Conservation (phyloP, 1,284 basidiomycete species). For the Athelia sp. region DNA sequence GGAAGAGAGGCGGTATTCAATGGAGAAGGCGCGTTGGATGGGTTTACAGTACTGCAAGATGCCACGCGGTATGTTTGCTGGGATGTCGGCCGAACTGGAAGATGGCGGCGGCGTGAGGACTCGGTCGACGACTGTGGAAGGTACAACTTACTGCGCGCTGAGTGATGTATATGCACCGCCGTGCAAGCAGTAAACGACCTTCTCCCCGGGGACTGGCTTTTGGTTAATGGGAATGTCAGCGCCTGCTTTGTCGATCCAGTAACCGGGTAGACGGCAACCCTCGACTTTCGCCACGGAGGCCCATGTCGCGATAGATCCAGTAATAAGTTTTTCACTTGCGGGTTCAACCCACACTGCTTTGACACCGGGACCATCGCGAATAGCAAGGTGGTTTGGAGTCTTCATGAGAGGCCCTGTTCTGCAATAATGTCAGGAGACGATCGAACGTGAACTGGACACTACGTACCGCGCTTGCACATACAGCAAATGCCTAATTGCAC, state of each 20-base stretch:
- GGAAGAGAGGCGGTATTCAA: slow-evolving; percentile 17
- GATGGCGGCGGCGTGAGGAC: slow-evolving; percentile 11
- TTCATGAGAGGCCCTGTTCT: slow-evolving; percentile 28
- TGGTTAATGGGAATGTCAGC: slow-evolving; percentile 26
- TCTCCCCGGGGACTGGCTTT: slow-evolving; percentile 39
- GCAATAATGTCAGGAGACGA: background rate
- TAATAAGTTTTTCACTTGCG: slow-evolving; percentile 37
- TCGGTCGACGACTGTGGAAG: slow-evolving; percentile 23
- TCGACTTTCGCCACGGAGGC: slow-evolving; percentile 35
- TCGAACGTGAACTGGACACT: background rate
- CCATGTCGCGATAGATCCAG: slow-evolving; percentile 40
- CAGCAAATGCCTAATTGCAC: background rate
- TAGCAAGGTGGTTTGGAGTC: slow-evolving; percentile 33
- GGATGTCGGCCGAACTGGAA: background rate
- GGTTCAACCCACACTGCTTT: slow-evolving; percentile 50
- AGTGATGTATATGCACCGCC: slow-evolving; percentile 41
- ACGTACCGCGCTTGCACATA: background rate
- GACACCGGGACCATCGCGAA: slow-evolving; percentile 31
- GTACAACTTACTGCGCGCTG: slow-evolving; percentile 34
- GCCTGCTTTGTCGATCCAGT: slow-evolving; percentile 47
- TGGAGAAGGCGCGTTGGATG: slow-evolving; percentile 29
- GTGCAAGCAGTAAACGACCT: slow-evolving; percentile 47
- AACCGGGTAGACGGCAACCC: slow-evolving; percentile 45
- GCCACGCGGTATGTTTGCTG: background rate
- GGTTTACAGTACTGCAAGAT: slow-evolving; percentile 16